A percentile compares a stretch with the other conserved stretches of the same genome.
These are phyloP conservation scores for Gentiana macrophylla DNA, from an alignment of 257 asterid genomes.

Conservation along the genomic window DNA sequence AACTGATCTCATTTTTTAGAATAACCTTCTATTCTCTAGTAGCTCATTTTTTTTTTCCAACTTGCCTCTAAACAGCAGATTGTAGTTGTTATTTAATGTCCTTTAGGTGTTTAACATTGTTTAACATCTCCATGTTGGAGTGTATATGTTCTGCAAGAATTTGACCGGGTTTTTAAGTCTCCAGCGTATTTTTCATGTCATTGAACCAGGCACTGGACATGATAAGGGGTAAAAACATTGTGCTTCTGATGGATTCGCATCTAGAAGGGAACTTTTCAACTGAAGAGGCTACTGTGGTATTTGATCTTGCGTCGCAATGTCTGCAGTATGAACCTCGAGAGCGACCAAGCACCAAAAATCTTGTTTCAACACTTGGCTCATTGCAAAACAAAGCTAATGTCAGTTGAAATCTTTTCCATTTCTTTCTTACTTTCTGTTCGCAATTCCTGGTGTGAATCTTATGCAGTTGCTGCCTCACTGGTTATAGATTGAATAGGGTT, in stretches of 20 bases:
- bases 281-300: conserved; percentile 93
- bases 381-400: conserved; percentile 79
- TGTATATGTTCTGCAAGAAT: too few relatives aligned
- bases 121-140: background rate
- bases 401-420: conserved; percentile 15
- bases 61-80: background rate
- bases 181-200: background rate
- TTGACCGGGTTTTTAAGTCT: too few relatives aligned
- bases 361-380: conserved; percentile 70
- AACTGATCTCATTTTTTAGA: background rate
- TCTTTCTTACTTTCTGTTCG: too few relatives aligned
- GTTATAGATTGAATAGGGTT: too few relatives aligned
- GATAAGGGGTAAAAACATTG: conserved; percentile 92
- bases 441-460: too few relatives aligned
- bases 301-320: conserved; percentile 92
- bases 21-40: background rate
- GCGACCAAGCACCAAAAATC: conserved; percentile 86
- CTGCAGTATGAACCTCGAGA: conserved; percentile 95
- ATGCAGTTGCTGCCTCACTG: too few relatives aligned
- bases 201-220: conserved; percentile 79
- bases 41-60: too few relatives aligned
- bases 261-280: conserved; percentile 93
- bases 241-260: conserved; percentile 90
- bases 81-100: background rate
- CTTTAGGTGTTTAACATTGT: conserved; percentile 10